Evolutionary conservation across 73 alveolate species (phyloP).

Genomic region (Durusdinium trenchii): DNA sequence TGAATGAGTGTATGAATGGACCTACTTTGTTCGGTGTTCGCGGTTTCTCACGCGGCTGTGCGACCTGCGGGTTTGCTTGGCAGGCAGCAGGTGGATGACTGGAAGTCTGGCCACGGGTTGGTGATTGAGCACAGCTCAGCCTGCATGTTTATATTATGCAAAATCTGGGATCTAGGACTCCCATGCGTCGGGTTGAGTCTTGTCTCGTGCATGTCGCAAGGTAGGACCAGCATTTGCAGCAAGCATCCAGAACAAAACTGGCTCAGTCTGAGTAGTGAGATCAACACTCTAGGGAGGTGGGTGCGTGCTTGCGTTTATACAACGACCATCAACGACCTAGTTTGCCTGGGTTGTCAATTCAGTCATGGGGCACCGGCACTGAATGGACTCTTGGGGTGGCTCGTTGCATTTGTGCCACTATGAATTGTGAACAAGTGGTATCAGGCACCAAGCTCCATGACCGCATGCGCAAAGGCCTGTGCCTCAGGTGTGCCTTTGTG

Average conservation of each 20-base stretch:
- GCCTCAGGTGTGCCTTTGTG: neutral
- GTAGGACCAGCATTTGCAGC: too few species aligned
- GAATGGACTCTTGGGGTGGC: neutral
- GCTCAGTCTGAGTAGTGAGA: too few species aligned
- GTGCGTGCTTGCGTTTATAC: too few species aligned
- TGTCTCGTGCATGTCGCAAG: too few species aligned
- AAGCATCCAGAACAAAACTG: too few species aligned
- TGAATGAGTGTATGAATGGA: too few species aligned
- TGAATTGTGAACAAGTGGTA: neutral
- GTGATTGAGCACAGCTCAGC: slow-evolving; percentile 80
- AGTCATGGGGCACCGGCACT: too few species aligned
- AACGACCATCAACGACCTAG: too few species aligned
- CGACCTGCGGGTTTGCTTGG: neutral
- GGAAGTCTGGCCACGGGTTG: slow-evolving; percentile 70
- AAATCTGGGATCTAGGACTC: neutral
- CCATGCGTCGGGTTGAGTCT: neutral
- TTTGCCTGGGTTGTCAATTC: too few species aligned
- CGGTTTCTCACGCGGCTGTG: neutral
- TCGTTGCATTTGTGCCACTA: neutral
- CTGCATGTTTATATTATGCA: neutral
- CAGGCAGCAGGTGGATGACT: slow-evolving; percentile 88
- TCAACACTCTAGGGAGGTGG: too few species aligned
- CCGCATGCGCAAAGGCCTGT: slow-evolving; percentile 81
- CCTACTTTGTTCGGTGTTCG: neutral
- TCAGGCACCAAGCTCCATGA: slow-evolving; percentile 84